These are phyloP conservation scores for Volutella citrinella DNA, from an alignment of 2,329 filamentous ascomycete genomes.

Conservation along the genomic window DNA sequence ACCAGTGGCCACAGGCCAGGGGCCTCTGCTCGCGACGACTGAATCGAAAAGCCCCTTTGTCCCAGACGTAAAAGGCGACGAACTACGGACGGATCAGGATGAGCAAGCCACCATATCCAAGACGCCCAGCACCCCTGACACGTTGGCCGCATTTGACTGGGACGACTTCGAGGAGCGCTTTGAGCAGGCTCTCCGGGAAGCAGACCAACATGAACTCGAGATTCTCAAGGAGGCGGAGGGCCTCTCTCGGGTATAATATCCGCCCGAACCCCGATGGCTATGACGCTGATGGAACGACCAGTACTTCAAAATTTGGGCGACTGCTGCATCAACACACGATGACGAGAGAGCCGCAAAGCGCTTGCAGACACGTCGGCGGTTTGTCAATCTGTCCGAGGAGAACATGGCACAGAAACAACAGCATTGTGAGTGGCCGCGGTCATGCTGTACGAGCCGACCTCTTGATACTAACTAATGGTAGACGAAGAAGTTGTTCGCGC, in stretches of 20 bases:
- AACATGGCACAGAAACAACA: conserved; percentile 70
- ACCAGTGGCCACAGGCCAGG: too few species aligned
- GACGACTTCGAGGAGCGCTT: conserved; percentile 70
- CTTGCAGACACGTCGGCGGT: conserved; percentile 73
- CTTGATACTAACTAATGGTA: too few species aligned
- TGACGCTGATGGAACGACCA: conserved; percentile 32
- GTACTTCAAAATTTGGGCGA: conserved; percentile 80
- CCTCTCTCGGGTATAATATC: conserved; percentile 62
- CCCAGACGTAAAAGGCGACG: too few species aligned
- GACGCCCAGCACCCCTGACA: conserved; percentile 49
- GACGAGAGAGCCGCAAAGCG: conserved; percentile 75
- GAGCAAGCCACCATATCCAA: conserved; percentile 29
- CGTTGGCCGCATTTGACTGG: conserved; percentile 68
- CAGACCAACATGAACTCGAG: conserved; percentile 60
- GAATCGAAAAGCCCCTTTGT: too few species aligned
- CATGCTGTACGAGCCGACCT: too few species aligned
- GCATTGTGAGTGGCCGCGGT: conserved; percentile 75
- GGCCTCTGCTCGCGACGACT: too few species aligned
- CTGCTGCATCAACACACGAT: conserved; percentile 68
- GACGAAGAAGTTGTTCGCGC: conserved; percentile 57
- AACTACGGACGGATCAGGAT: too few species aligned
- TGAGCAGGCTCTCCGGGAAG: conserved; percentile 59
- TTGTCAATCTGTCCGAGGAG: conserved; percentile 72
- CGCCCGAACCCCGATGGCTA: too few species aligned
- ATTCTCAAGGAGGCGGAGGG: conserved; percentile 65